A percentile compares a stretch with the other conserved stretches of the same genome.
Evolutionary conservation across 306 rosid genomes (phyloP).

Genomic region (Ceratonia siliqua): DNA sequence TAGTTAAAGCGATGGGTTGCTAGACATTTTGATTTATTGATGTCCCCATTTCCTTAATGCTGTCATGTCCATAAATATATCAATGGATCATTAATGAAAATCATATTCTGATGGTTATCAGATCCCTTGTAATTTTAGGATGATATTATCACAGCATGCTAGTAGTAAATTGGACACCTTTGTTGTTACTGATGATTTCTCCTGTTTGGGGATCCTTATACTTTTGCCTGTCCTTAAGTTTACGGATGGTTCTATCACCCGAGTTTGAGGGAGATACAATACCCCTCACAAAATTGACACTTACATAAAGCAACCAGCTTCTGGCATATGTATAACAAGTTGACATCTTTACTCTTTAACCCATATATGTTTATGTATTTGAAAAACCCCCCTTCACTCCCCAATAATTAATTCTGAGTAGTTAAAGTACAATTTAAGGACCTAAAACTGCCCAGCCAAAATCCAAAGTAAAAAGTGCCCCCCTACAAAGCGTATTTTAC

Average conservation of each 20-base stretch:
- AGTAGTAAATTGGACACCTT: neutral
- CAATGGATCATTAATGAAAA: neutral
- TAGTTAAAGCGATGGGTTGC: no score
- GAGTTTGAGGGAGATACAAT: constrained; percentile 60
- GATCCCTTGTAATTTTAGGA: neutral
- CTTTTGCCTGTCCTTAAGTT: neutral
- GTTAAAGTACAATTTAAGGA: no score
- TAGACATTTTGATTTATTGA: neutral
- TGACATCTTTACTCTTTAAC: no score
- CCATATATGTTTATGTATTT: neutral
- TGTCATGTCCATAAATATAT: neutral
- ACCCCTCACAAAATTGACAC: no score
- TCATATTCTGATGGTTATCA: neutral
- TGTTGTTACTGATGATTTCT: neutral
- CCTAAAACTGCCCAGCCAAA: no score
- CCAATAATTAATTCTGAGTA: no score
- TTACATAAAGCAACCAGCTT: no score
- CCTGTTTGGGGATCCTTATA: neutral
- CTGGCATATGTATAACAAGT: no score
- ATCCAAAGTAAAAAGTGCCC: no score
- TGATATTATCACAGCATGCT: neutral
- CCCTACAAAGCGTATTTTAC: no score
- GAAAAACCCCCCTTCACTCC: no score
- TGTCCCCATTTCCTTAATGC: neutral
- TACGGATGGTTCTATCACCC: no score